Conservation (phyloP, 2,329 filamentous ascomycete species). For the Gyromitra esculenta region DNA sequence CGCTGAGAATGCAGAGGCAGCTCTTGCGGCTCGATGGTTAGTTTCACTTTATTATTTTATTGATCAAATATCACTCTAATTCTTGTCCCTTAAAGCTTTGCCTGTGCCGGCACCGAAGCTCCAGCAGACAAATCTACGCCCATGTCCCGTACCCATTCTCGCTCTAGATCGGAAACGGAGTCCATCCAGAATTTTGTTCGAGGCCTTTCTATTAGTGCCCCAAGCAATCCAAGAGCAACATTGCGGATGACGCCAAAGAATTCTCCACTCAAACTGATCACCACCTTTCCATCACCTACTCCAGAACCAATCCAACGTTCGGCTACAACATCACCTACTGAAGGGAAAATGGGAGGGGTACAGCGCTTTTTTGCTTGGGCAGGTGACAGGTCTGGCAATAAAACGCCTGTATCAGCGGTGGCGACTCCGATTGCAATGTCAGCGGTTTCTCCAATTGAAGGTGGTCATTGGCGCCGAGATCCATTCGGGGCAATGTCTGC, state of each 20-base stretch:
- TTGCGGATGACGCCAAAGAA: conserved; percentile 77
- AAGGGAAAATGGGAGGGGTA: conserved; percentile 49
- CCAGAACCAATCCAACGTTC: conserved; percentile 46
- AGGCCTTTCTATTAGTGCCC: conserved; percentile 65
- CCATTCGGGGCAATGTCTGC: conserved; percentile 75
- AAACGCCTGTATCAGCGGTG: conserved; percentile 82
- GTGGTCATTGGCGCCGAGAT: conserved; percentile 64
- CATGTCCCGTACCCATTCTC: conserved; percentile 65
- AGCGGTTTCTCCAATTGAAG: conserved; percentile 75
- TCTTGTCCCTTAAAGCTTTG: conserved; percentile 68
- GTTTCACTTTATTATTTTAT: conserved; percentile 52
- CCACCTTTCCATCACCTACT: conserved; percentile 75
- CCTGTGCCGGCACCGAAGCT: conserved; percentile 75
- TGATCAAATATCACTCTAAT: conserved; percentile 44
- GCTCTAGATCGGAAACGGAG: conserved; percentile 68
- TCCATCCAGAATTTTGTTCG: conserved; percentile 63
- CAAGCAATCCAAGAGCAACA: conserved; percentile 72
- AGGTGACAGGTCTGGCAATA: conserved; percentile 66
- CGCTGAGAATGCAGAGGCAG: conserved; percentile 84
- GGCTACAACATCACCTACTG: conserved; percentile 52
- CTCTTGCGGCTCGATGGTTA: conserved; percentile 84
- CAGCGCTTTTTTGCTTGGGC: conserved; percentile 58
- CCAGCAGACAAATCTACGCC: conserved; percentile 38
- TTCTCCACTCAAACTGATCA: conserved; percentile 88
- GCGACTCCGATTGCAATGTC: conserved; percentile 88